Percentiles rank a stretch among this genome's conserved stretches.
Evolutionary conservation across 2,329 filamentous ascomycete species (phyloP).

Genomic region (Coniella lustricola): DNA sequence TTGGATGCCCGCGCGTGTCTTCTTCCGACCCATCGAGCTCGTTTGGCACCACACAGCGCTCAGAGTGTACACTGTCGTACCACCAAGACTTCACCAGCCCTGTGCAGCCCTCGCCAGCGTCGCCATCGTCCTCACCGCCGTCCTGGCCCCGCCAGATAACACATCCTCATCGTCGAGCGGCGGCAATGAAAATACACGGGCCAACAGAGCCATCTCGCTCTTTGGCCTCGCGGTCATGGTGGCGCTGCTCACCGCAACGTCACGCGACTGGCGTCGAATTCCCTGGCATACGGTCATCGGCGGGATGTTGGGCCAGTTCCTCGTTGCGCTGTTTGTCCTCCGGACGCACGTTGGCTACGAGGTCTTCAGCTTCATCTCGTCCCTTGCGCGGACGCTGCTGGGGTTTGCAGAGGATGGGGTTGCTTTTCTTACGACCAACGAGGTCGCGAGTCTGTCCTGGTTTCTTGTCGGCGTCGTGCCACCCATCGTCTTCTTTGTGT

Average conservation of each 20-base stretch:
- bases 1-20: slow-evolving; percentile 60
- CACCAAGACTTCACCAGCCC: slow-evolving; percentile 57
- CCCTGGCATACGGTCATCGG: slow-evolving; percentile 79
- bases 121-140: slow-evolving; percentile 67
- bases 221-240: slow-evolving; percentile 73
- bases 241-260: slow-evolving; percentile 60
- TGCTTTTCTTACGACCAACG: slow-evolving; percentile 56
- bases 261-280: slow-evolving; percentile 55
- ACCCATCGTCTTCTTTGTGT: slow-evolving; percentile 92
- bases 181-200: slow-evolving; percentile 72
- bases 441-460: slow-evolving; percentile 41
- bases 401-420: slow-evolving; percentile 70
- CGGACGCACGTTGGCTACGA: slow-evolving; percentile 75
- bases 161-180: too few relatives aligned
- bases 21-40: slow-evolving; percentile 59
- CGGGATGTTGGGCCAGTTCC: slow-evolving; percentile 81
- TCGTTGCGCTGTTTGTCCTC: slow-evolving; percentile 83
- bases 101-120: slow-evolving; percentile 58
- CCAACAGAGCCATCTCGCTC: slow-evolving; percentile 71
- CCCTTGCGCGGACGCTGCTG: slow-evolving; percentile 65
- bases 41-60: slow-evolving; percentile 62
- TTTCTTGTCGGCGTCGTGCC: slow-evolving; percentile 79
- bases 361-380: slow-evolving; percentile 85
- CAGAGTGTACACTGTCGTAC: slow-evolving; percentile 54
- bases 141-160: slow-evolving; percentile 65